Evolutionary conservation across 352 stramenopile species (phyloP), one percentile per base, ranked within the genome.

Genomic region (Halophytophthora polymorphica): DNA sequence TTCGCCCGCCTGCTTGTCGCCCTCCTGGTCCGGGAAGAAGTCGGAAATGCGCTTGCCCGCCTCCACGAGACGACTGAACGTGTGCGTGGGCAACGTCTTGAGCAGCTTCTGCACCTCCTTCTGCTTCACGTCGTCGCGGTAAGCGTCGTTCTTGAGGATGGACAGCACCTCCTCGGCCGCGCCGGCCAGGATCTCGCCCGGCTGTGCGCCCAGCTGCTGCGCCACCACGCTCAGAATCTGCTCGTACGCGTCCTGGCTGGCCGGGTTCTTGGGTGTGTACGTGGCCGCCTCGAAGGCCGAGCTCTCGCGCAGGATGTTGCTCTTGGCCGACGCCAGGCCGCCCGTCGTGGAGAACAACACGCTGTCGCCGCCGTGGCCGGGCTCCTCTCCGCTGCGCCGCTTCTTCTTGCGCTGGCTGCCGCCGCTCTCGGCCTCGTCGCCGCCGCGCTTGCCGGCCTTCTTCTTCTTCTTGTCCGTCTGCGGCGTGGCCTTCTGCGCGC

Each of bases 131-230:
- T 95, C 71, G 59, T 97, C 88, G 25, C 73, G 73, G 51, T 96
- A 83, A 40, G 71, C 59, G 45, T 97, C 89, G 56, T 90, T 94
- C 64, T 98, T 98, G 11, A 98, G 34, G 45, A 98, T 93, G 28
- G 70, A 76, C 22, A 98, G 71, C 33, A 98, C 75, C 73, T 98
- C 93, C 39, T 98, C 90, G 0, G 88, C 88, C 0, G 93, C 92
- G 17, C 92, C 89, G 0, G 77, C 80, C 50, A 98, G 55, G 33
- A 98, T 90, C 62, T 98, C 93, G 6, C 89, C 73, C 0, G 90
- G 89, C 45, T 98, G 88, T 19, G 89, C 88, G 31, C 90, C 90
- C 10, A 98, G 49, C 25, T 83, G 63, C 28, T 69, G 61, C 31
- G 86, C 76, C 17, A 97, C 78, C 37, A 88, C 66, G 25, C 63